Base-by-base conservation (phyloP, 805 yeast species). In the Suhomyces sp. region DNA sequence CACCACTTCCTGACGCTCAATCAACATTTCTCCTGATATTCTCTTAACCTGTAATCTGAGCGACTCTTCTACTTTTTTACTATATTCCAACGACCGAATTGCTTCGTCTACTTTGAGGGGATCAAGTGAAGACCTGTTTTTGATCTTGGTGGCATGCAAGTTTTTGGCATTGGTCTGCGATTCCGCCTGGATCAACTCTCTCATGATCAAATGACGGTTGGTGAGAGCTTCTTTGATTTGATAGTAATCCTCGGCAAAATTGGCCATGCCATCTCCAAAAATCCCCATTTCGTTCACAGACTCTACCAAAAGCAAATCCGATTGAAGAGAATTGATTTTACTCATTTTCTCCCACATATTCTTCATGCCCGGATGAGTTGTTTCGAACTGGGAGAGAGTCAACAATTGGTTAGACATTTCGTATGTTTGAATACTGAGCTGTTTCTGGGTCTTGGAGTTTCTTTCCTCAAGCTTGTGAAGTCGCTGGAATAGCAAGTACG, bases 61-160 rank as follows among this genome's bases (percentile, higher is more conserved):
- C 33, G 84, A 85, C 55, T 87, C 87, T 66, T 93, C 97, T 15
- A 81, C 76, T 52, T 81, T 82, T 10, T 88, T 82, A 1, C 97
- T 94, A 29, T 80, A 82, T 65, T 92, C 96, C 51, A 92, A 75
- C 7, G 88, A 76, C 50, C 86, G 76, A 25, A 93, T 81, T 0
- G 97, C 96, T 58, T 92, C 97, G 60, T 94, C 97, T 3, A 90
- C 96, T 64, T 86, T 89, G 24, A 88, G 67, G 0, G 98, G 97
- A 60, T 87, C 93, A 48, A 90, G 84, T 47, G 87, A 83, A 33
- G 90, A 75, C 60, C 81, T 84, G 50, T 82, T 82, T 59, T 89
- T 87, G 51, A 90, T 77, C 60, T 85, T 84, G 7, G 82, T 77
- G 1, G 96, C 96, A 4, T 81, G 77, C 46, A 82, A 80, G 60